Evolutionary conservation across 2,329 filamentous ascomycete species (phyloP).

Genomic region (Colletotrichum orchidophilum): DNA sequence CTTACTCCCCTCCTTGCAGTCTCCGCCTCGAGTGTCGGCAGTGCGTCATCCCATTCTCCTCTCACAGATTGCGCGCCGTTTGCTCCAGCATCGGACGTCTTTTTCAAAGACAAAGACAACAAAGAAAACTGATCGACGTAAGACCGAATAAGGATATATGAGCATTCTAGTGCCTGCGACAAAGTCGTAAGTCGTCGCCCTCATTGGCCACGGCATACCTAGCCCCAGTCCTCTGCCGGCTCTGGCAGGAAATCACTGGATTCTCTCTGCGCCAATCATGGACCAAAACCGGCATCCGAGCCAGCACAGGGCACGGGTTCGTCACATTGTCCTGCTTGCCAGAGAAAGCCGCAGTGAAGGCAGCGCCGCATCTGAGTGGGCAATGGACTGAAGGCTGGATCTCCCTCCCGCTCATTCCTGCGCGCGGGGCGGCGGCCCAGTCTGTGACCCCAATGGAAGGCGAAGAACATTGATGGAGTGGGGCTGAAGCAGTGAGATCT

Average conservation of each 20-base stretch:
- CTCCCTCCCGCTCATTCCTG: constrained; percentile 8
- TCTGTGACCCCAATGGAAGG: constrained; percentile 12
- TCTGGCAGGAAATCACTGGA: constrained; percentile 26
- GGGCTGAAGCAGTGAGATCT: constrained; percentile 19
- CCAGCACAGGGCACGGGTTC: constrained; percentile 36
- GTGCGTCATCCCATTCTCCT: constrained; percentile 3
- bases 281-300: constrained; percentile 12
- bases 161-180: constrained; percentile 22
- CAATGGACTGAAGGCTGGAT: neutral
- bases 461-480: constrained; percentile 5
- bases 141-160: constrained; percentile 27
- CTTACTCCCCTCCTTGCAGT: neutral
- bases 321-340: constrained; percentile 29
- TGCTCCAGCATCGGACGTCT: neutral
- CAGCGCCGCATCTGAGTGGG: constrained; percentile 18
- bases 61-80: neutral
- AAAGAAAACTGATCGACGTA: constrained; percentile 4
- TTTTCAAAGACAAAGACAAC: neutral
- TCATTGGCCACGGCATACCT: constrained; percentile 27
- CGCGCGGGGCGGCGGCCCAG: constrained; percentile 4
- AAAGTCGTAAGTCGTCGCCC: neutral
- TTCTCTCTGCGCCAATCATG: constrained; percentile 34
- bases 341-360: constrained; percentile 30
- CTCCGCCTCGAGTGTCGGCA: neutral
- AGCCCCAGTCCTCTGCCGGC: constrained; percentile 16